These are phyloP conservation scores for Aspergillus texensis DNA, from an alignment of 2,329 filamentous ascomycete species.

Conservation along the genomic window DNA sequence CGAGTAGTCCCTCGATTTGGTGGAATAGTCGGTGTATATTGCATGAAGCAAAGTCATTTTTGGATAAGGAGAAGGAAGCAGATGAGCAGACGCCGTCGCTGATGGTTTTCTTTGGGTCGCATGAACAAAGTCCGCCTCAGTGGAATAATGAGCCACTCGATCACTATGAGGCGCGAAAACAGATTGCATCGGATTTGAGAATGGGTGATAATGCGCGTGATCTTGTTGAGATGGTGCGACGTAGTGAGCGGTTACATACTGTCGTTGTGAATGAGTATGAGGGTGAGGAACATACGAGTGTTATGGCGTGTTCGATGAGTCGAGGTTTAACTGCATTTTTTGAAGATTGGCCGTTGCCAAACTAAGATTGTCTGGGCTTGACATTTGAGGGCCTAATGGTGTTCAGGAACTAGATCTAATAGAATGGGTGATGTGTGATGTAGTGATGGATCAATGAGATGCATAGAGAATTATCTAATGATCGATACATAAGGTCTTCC, in stretches of 20 bases:
- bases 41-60: constrained; percentile 33
- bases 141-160: constrained; percentile 35
- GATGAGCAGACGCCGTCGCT: constrained; percentile 25
- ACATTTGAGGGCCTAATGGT: not conserved
- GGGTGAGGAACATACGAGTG: constrained; percentile 36
- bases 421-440: not conserved
- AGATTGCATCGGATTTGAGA: constrained; percentile 17
- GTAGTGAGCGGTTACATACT: constrained; percentile 17
- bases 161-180: constrained; percentile 30
- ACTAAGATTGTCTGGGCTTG: not conserved
- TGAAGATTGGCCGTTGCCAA: constrained; percentile 15
- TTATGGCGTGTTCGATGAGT: constrained; percentile 27
- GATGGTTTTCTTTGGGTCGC: constrained; percentile 33
- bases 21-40: constrained; percentile 51
- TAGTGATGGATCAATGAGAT: not conserved
- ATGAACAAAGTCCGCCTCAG: constrained; percentile 35
- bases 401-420: not conserved
- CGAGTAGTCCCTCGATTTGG: constrained; percentile 53
- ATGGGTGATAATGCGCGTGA: constrained; percentile 29
- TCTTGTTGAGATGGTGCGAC: constrained; percentile 20
- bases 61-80: constrained; percentile 16
- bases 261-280: constrained; percentile 25
- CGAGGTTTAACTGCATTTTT: constrained; percentile 28
- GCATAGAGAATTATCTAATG: not conserved
- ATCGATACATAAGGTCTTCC: not conserved